Conservation (phyloP, 75 land plant species). For the Pinus tabuliformis region DNA sequence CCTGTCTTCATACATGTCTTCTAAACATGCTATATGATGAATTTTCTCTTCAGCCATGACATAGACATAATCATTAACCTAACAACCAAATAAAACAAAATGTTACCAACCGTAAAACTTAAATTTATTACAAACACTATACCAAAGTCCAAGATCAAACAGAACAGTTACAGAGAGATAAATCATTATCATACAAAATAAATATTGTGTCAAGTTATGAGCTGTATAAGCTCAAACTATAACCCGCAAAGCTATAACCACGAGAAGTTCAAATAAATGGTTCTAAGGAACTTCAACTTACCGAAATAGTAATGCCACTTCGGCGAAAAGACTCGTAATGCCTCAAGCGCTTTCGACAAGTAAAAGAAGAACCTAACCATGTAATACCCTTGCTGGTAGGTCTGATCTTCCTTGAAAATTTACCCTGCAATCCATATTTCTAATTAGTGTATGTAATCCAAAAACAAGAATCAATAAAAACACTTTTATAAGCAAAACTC, state of each 20-base stretch:
- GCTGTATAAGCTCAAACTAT: constrained; percentile 4
- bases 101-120: not conserved
- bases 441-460: not conserved
- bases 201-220: not conserved
- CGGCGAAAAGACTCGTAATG: constrained; percentile 76
- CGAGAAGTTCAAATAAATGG: not conserved
- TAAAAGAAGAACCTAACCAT: constrained; percentile 83
- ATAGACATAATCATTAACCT: constrained; percentile 84
- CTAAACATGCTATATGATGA: constrained; percentile 83
- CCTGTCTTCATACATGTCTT: constrained; percentile 90
- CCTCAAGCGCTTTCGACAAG: constrained; percentile 58
- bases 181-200: not conserved
- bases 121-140: not conserved
- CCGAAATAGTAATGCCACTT: constrained; percentile 33
- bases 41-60: constrained; percentile 77
- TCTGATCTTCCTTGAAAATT: constrained; percentile 19
- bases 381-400: constrained; percentile 27
- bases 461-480: not conserved
- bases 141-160: not conserved
- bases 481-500: not conserved
- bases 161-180: not conserved
- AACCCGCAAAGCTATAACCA: not conserved
- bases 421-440: constrained; percentile 22
- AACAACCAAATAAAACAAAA: not conserved
- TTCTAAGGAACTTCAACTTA: not conserved